These are phyloP conservation scores for Coffea canephora DNA, from an alignment of 257 asterid genomes.

Conservation along the genomic window DNA sequence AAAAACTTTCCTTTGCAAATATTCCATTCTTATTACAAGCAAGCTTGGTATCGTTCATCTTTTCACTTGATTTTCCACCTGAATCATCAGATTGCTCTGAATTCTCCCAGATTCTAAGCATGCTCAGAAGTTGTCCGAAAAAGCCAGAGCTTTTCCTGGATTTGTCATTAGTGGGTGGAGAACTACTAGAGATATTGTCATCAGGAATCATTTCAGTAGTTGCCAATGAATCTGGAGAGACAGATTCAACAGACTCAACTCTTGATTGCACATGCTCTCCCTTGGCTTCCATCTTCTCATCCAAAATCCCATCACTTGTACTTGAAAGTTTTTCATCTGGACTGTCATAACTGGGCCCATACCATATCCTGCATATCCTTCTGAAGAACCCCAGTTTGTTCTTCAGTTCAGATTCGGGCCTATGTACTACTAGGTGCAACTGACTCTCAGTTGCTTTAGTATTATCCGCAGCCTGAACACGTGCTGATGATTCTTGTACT, in stretches of 20 bases:
- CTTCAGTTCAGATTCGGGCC: slow-evolving; percentile 19
- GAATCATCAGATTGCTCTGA: slow-evolving; percentile 24
- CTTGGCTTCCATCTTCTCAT: slow-evolving; percentile 23
- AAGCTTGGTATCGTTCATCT: slow-evolving; percentile 21
- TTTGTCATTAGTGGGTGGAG: slow-evolving; percentile 24
- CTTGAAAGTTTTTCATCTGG: slow-evolving; percentile 6
- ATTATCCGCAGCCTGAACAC: slow-evolving; percentile 25
- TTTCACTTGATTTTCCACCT: slow-evolving; percentile 27
- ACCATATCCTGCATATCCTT: slow-evolving; percentile 53
- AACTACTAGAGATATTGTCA: slow-evolving; percentile 17
- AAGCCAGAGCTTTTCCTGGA: slow-evolving; percentile 27
- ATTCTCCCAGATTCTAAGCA: slow-evolving; percentile 47
- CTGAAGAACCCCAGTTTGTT: slow-evolving; percentile 39
- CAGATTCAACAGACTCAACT: slow-evolving; percentile 22
- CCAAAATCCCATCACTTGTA: slow-evolving; percentile 7
- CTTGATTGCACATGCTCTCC: slow-evolving; percentile 24
- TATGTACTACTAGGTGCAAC: slow-evolving; percentile 18
- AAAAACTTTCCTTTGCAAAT: slow-evolving; percentile 55
- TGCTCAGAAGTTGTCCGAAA: slow-evolving; percentile 26
- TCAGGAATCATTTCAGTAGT: slow-evolving; percentile 30
- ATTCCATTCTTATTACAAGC: slow-evolving; percentile 27
- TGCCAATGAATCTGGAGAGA: slow-evolving; percentile 37
- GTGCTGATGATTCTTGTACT: slow-evolving; percentile 34
- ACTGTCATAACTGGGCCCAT: slow-evolving; percentile 35
- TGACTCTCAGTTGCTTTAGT: slow-evolving; percentile 28